Evolutionary conservation across 306 rosid species (phyloP).

Genomic region (Glycine soja): DNA sequence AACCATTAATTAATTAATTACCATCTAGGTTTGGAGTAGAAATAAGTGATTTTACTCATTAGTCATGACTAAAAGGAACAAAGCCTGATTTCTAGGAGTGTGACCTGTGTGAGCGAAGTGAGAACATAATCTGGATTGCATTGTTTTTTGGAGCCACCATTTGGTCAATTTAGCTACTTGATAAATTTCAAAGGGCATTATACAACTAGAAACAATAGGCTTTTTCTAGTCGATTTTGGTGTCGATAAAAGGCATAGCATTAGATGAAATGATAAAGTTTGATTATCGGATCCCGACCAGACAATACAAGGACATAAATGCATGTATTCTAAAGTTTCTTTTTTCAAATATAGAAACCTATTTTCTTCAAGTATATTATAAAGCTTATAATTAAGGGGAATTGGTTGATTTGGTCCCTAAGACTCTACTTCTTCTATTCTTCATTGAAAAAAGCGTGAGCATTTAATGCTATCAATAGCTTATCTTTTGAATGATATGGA

Average conservation of each 20-base stretch:
- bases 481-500: conserved; percentile 37
- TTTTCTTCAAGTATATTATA: neutral
- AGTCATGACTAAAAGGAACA: conserved; percentile 27
- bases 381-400: neutral
- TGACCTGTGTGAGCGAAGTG: conserved; percentile 32
- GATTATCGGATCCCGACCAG: conserved; percentile 27
- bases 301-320: conserved; percentile 29
- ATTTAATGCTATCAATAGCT: conserved; percentile 33
- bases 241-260: conserved; percentile 46
- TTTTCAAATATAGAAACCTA: neutral
- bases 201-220: conserved; percentile 37
- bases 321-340: conserved; percentile 34
- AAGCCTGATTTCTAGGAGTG: conserved; percentile 59
- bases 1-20: conserved; percentile 29
- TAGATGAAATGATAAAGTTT: conserved; percentile 37
- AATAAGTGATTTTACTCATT: conserved; percentile 18
- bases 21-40: neutral
- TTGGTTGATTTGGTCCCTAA: neutral
- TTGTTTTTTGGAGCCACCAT: conserved; percentile 53
- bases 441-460: conserved; percentile 24
- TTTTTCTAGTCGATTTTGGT: conserved; percentile 45
- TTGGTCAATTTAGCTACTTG: conserved; percentile 51
- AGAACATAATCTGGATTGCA: conserved; percentile 42
- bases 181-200: conserved; percentile 30
- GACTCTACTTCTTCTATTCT: conserved; percentile 17